Base-by-base conservation (phyloP, 768 basidiomycete species). In the Pleurotus sapidus region DNA sequence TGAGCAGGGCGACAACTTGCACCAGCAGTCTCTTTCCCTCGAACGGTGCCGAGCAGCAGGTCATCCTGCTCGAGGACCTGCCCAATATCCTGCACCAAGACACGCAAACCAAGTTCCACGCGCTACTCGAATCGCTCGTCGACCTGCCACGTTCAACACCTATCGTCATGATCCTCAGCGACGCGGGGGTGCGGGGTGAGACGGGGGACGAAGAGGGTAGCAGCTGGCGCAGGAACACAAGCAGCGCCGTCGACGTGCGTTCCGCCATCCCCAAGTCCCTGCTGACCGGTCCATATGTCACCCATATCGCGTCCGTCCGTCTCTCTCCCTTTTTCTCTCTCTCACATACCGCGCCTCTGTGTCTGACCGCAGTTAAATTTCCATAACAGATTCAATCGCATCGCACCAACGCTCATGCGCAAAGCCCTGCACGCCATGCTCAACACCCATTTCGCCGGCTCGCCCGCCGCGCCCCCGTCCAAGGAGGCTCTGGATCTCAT, bases 41-140 rank as follows among this genome's bases (percentile, higher is more conserved):
- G n/a, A 15, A 23, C 55, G 11, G 50, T 59, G 18, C 65, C 59
- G 49, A 72, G 61, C 80, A 78, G 0, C 84, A 86, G 34, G 65
- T 95, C 5, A 79, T 98, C 53, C 83, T 98, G 3, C 75, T 97
- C 6, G 93, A 95, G 71, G 91, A 95, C 57, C 80, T 99, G 1
- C 97, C 96, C 0, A 98, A 98, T 66, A 83, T 98, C 55, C 74
- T 93, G 4, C 93, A 94, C 70, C 69, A 74, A 4, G 73, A 78
- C 20, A 91, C 88, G 0, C 87, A 85, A 64, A 71, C 74, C 12
- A 80, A 82, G 7, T 95, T 96, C 68, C 93, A 94, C 65, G 76
- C 82, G 0, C 77, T 87, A 4, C 68, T 97, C 1, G 72, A 84
- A 49, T 68, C 80, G 1, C 78, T 93, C 46, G 80, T 86, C 8